Evolutionary conservation across 2,329 filamentous ascomycete genomes (phyloP).

Genomic region (Xylaria sp.): DNA sequence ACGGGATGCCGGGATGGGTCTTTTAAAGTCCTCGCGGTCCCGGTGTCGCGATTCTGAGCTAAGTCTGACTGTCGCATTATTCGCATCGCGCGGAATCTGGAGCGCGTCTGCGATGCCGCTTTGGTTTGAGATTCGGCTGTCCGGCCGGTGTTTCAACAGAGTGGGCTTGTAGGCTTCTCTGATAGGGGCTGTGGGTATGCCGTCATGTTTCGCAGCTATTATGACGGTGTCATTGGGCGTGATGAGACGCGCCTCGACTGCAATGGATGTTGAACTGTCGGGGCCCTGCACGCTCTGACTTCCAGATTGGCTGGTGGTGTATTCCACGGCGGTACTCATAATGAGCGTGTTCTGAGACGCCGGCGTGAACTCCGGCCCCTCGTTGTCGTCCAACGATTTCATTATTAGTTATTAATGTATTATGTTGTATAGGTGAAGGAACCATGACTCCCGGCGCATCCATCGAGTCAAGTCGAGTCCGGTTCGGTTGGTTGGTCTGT

Average conservation of each 20-base stretch:
- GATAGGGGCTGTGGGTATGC: constrained; percentile 63
- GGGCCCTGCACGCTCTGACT: constrained; percentile 35
- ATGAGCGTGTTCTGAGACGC: constrained; percentile 26
- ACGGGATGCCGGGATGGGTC: constrained; percentile 55
- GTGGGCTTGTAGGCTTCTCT: constrained; percentile 69
- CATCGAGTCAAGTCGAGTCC: too few relatives aligned
- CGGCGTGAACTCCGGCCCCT: constrained; percentile 14
- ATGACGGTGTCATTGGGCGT: constrained; percentile 70
- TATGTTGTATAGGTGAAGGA: neutral
- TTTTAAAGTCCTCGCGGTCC: constrained; percentile 39
- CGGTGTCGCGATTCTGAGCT: constrained; percentile 15
- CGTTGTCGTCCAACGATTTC: constrained; percentile 19
- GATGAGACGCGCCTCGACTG: constrained; percentile 57
- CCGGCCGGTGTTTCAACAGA: constrained; percentile 47
- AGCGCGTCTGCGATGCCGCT: constrained; percentile 11
- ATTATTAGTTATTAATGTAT: neutral
- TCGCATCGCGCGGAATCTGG: constrained; percentile 20
- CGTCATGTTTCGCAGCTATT: constrained; percentile 59
- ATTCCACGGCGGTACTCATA: constrained; percentile 47
- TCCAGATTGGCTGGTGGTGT: constrained; percentile 55
- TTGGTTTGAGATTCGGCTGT: constrained; percentile 27
- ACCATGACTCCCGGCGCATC: too few relatives aligned
- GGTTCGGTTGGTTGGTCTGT: too few relatives aligned
- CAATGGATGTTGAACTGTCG: constrained; percentile 40
- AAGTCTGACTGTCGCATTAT: constrained; percentile 11